These are phyloP conservation scores for Diaporthe humulicola DNA, from an alignment of 2,329 filamentous ascomycete species.

Conservation along the genomic window DNA sequence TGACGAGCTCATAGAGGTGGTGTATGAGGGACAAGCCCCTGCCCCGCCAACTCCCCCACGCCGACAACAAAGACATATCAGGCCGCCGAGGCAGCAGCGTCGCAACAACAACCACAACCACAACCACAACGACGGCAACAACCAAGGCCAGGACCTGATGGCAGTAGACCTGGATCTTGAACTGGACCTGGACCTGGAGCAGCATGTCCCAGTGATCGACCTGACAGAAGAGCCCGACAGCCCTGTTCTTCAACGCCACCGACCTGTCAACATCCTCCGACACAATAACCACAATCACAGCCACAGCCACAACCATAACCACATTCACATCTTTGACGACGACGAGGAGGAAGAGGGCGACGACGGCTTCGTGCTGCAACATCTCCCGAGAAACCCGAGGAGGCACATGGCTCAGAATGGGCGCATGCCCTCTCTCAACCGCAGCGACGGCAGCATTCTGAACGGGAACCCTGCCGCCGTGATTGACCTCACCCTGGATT, in stretches of 20 bases:
- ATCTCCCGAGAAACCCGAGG: slow-evolving; percentile 52
- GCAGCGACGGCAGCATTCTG: slow-evolving; percentile 60
- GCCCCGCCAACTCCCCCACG: slow-evolving; percentile 30
- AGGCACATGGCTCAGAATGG: slow-evolving; percentile 56
- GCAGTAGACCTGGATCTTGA: not conserved
- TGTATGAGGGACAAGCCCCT: slow-evolving; percentile 23
- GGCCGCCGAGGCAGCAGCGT: slow-evolving; percentile 31
- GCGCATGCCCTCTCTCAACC: slow-evolving; percentile 57
- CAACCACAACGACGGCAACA: not conserved
- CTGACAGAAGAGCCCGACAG: slow-evolving; percentile 65
- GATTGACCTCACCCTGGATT: slow-evolving; percentile 68
- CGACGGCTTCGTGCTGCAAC: not conserved
- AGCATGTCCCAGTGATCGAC: slow-evolving; percentile 57
- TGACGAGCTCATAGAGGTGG: slow-evolving; percentile 38
- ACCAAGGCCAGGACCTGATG: not conserved
- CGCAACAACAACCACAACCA: not conserved
- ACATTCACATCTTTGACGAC: slow-evolving; percentile 14
- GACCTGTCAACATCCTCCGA: slow-evolving; percentile 32
- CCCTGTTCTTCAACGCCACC: slow-evolving; percentile 44
- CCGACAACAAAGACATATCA: slow-evolving; percentile 38
- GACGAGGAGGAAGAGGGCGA: not conserved
- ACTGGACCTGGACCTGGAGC: not conserved
- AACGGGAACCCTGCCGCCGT: slow-evolving; percentile 48
- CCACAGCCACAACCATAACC: not conserved
- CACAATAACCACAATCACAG: not conserved